These are phyloP conservation scores for Fusarium miscanthi DNA, from an alignment of 2,329 filamentous ascomycete genomes.

Conservation along the genomic window DNA sequence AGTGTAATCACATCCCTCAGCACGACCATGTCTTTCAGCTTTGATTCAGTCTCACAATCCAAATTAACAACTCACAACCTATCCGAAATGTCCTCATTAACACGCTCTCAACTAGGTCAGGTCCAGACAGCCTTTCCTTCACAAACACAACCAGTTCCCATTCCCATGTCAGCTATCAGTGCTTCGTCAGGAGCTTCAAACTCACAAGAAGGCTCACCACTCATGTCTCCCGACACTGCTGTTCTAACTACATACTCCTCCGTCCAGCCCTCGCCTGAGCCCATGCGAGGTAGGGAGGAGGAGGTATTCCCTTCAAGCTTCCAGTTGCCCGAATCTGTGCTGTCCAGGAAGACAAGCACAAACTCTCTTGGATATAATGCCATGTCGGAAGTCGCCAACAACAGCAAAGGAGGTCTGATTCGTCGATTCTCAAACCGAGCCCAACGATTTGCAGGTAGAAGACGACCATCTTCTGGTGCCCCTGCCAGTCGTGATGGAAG, in stretches of 20 bases:
- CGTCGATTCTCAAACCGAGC: constrained; percentile 87
- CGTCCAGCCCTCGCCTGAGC: constrained; percentile 74
- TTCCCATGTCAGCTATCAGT: constrained; percentile 66
- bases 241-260: constrained; percentile 70
- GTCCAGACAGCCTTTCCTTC: constrained; percentile 60
- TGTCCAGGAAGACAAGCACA: constrained; percentile 68
- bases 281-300: constrained; percentile 64
- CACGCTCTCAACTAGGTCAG: constrained; percentile 56
- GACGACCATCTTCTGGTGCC: constrained; percentile 81
- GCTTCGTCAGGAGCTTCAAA: constrained; percentile 66
- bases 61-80: constrained; percentile 42
- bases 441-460: constrained; percentile 72
- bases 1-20: constrained; percentile 39
- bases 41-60: constrained; percentile 41
- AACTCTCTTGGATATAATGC: constrained; percentile 75
- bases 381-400: constrained; percentile 59
- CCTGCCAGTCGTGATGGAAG: constrained; percentile 86
- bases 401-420: constrained; percentile 71
- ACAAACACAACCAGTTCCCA: constrained; percentile 51
- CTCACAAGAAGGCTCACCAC: constrained; percentile 66
- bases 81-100: constrained; percentile 57
- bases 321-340: constrained; percentile 78
- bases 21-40: constrained; percentile 42
- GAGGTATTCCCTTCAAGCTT: constrained; percentile 67
- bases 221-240: constrained; percentile 65